Conservation (phyloP, 1,284 basidiomycete genomes). For the Leccinum pachyderme region DNA sequence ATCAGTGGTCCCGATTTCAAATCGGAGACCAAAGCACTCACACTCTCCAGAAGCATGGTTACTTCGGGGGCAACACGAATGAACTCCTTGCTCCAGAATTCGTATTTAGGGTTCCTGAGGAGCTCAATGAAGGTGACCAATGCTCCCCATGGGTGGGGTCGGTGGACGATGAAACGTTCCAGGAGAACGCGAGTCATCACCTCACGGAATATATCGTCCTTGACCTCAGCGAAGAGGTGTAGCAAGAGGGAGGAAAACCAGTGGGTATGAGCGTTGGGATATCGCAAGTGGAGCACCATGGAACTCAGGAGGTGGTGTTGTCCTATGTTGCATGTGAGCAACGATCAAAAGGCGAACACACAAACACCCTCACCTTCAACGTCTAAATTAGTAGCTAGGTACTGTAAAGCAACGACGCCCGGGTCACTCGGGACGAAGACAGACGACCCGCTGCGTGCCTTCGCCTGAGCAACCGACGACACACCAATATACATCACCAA, state of each 20-base stretch:
- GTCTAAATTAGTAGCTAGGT: slow-evolving; percentile 76
- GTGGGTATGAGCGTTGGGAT: slow-evolving; percentile 94
- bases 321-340: slow-evolving; percentile 45
- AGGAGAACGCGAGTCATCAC: slow-evolving; percentile 89
- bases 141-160: slow-evolving; percentile 97
- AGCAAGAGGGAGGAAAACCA: slow-evolving; percentile 93
- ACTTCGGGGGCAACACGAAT: slow-evolving; percentile 80
- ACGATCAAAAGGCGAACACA: neutral
- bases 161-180: slow-evolving; percentile 83
- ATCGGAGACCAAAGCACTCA: slow-evolving; percentile 39
- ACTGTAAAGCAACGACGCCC: slow-evolving; percentile 79
- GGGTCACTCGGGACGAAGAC: slow-evolving; percentile 77
- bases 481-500: slow-evolving; percentile 95
- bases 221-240: slow-evolving; percentile 78
- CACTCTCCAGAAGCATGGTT: slow-evolving; percentile 75
- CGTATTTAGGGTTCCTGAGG: slow-evolving; percentile 79
- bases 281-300: slow-evolving; percentile 91
- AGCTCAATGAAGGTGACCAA: slow-evolving; percentile 93
- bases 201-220: slow-evolving; percentile 81
- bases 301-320: slow-evolving; percentile 92
- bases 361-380: slow-evolving; percentile 70
- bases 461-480: slow-evolving; percentile 82
- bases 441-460: slow-evolving; percentile 75
- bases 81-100: slow-evolving; percentile 85
- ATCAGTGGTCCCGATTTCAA: slow-evolving; percentile 3